Percentiles rank a stretch among this genome's conserved stretches.
These are phyloP conservation scores for Hypoxylon sp. DNA, from an alignment of 2,329 filamentous ascomycete genomes.

Conservation along the genomic window DNA sequence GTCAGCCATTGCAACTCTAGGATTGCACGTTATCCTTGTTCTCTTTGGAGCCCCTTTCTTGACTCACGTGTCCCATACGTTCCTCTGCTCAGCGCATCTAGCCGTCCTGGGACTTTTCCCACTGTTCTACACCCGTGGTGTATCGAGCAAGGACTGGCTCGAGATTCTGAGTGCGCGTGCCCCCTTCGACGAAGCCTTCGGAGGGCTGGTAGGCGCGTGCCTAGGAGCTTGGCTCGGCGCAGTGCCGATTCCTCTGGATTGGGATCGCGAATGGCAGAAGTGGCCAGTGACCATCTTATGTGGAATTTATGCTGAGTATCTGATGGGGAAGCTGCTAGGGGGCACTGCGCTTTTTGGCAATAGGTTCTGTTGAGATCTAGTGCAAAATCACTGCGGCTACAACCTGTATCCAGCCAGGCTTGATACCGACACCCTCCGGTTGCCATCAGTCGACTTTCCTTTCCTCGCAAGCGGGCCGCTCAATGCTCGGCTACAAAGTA, in stretches of 20 bases:
- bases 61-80: slow-evolving; percentile 82
- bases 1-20: slow-evolving; percentile 49
- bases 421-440: slow-evolving; percentile 3
- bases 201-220: slow-evolving; percentile 81
- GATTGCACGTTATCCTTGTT: slow-evolving; percentile 75
- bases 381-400: not conserved
- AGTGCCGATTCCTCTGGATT: slow-evolving; percentile 94
- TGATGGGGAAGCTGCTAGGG: slow-evolving; percentile 76
- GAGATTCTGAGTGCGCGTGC: slow-evolving; percentile 75
- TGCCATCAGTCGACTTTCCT: not conserved
- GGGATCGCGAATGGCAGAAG: slow-evolving; percentile 99
- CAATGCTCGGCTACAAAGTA: not conserved
- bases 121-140: slow-evolving; percentile 87
- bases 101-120: slow-evolving; percentile 83
- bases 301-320: slow-evolving; percentile 85
- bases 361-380: slow-evolving; percentile 53
- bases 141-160: slow-evolving; percentile 80
- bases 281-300: slow-evolving; percentile 94
- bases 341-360: slow-evolving; percentile 65
- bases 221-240: slow-evolving; percentile 94
- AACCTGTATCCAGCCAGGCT: not conserved
- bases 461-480: not conserved
- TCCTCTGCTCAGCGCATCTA: slow-evolving; percentile 85
- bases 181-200: slow-evolving; percentile 88
- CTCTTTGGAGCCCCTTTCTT: slow-evolving; percentile 94